Conservation (phyloP, 139 green algal species). For the Closterium sp. region DNA sequence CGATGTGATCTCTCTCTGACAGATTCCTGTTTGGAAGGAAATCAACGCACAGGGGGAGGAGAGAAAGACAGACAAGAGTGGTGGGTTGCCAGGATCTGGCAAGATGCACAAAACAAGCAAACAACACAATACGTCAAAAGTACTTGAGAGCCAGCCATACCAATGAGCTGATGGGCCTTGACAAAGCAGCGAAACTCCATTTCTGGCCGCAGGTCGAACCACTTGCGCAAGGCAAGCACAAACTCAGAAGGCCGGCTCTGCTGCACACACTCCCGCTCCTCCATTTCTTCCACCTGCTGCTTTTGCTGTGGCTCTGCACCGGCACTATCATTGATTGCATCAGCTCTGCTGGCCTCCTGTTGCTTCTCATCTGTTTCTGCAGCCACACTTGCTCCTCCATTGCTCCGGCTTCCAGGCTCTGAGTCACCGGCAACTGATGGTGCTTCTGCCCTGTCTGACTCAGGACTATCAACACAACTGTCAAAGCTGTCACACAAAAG, state of each 20-base stretch:
- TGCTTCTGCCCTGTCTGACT: neutral
- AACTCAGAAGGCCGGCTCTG: slow-evolving; percentile 15
- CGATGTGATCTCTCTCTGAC: neutral
- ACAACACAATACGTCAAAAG: too few relatives aligned
- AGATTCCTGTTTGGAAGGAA: neutral
- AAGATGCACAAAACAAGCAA: too few relatives aligned
- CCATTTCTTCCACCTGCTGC: neutral
- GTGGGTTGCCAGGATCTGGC: neutral
- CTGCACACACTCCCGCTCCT: neutral
- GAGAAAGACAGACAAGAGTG: neutral
- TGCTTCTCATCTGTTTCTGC: neutral
- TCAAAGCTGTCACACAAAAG: neutral
- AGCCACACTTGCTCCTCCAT: neutral
- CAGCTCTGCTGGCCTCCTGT: neutral
- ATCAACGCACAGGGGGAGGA: neutral
- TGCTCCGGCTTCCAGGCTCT: neutral
- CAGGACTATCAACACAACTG: neutral
- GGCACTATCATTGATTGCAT: neutral
- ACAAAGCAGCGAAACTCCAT: slow-evolving; percentile 95
- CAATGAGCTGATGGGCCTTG: slow-evolving; percentile 44
- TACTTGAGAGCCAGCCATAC: neutral
- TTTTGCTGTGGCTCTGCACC: neutral
- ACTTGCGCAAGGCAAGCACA: slow-evolving; percentile 75
- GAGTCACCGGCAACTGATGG: neutral
- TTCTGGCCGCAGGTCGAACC: slow-evolving; percentile 68